Evolutionary conservation across 73 alveolate genomes (phyloP).

Genomic region (Urostyla sp.): DNA sequence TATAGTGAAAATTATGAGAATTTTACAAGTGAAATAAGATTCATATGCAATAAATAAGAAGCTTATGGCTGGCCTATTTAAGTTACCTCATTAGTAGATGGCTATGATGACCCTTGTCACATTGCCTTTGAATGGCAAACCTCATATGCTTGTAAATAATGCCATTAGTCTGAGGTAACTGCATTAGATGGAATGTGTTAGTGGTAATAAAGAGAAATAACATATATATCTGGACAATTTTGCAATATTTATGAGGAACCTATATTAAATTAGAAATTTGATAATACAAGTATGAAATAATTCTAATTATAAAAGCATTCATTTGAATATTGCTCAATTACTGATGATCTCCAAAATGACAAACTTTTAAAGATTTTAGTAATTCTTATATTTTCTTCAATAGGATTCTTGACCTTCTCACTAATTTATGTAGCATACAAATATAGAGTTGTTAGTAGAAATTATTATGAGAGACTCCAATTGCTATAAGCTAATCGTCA

Average conservation of each 20-base stretch:
- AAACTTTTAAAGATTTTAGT: too few relatives aligned
- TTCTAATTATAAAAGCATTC: too few relatives aligned
- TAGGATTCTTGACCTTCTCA: too few relatives aligned
- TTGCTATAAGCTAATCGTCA: too few relatives aligned
- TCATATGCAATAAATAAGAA: conserved; percentile 30
- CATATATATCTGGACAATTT: not conserved
- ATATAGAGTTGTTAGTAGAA: too few relatives aligned
- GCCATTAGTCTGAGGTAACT: not conserved
- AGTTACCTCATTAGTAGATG: not conserved
- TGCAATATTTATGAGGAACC: conserved; percentile 19
- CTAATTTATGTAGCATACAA: too few relatives aligned
- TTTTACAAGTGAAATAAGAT: conserved; percentile 34
- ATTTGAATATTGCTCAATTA: too few relatives aligned
- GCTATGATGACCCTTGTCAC: not conserved
- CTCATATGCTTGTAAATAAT: conserved; percentile 38
- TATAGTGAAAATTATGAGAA: not conserved
- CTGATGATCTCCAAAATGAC: too few relatives aligned
- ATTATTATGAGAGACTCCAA: too few relatives aligned
- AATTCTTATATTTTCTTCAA: too few relatives aligned
- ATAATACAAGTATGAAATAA: too few relatives aligned
- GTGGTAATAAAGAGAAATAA: not conserved
- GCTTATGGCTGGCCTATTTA: conserved; percentile 53
- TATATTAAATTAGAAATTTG: too few relatives aligned
- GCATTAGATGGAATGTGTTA: not conserved
- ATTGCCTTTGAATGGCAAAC: conserved; percentile 17